Conservation (phyloP, 1,284 basidiomycete species). For the Naganishia liquefaciens region DNA sequence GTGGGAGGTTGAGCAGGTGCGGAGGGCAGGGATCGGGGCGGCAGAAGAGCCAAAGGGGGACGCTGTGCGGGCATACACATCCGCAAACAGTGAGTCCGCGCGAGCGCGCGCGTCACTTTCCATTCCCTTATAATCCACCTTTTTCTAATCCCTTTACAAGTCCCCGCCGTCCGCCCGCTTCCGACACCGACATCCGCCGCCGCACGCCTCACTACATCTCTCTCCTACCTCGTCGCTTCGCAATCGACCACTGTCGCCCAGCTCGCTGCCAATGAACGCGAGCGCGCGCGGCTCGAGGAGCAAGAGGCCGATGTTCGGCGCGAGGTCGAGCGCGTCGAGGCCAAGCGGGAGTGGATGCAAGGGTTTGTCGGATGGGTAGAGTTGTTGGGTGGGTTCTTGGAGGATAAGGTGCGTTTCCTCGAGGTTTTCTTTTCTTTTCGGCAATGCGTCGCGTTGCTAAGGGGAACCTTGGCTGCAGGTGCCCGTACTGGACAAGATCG, state of each 20-base stretch:
- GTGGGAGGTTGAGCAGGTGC: constrained; percentile 86
- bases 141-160: constrained; percentile 57
- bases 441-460: not conserved
- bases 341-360: constrained; percentile 81
- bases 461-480: constrained; percentile 60
- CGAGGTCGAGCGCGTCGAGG: constrained; percentile 75
- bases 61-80: constrained; percentile 66
- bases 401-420: constrained; percentile 72
- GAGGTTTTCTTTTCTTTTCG: not conserved
- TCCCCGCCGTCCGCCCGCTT: constrained; percentile 58
- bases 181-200: constrained; percentile 70
- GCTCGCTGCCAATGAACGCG: constrained; percentile 56
- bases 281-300: constrained; percentile 68
- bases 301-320: constrained; percentile 77
- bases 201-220: constrained; percentile 63
- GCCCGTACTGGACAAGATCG: constrained; percentile 69
- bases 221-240: constrained; percentile 60
- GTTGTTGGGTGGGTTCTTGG: constrained; percentile 79
- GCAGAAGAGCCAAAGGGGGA: constrained; percentile 24
- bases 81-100: constrained; percentile 67
- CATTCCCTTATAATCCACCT: constrained; percentile 59
- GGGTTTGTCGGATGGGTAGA: constrained; percentile 85
- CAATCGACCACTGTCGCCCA: constrained; percentile 37
- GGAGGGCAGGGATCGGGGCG: constrained; percentile 61
- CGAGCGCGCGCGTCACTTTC: too few relatives aligned